Percentiles rank a stretch among this genome's conserved stretches.
phyloP scores from a whole-genome alignment of 2,329 filamentous ascomycete species.

The Aspergillus ibericus region DNA sequence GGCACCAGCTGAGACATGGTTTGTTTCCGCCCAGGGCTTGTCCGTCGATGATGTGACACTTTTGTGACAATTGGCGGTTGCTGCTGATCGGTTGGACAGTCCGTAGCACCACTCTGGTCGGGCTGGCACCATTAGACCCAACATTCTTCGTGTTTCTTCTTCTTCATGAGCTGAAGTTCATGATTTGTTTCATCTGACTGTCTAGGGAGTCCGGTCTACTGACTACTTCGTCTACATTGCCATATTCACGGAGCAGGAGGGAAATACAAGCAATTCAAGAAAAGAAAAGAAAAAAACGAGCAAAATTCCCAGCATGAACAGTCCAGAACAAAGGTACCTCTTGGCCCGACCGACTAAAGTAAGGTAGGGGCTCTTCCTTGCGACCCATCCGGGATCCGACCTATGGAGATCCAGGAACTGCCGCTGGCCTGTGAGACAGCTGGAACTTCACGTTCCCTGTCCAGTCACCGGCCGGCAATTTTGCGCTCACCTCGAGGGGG shows the following conservation, averaged over 20 bases:
- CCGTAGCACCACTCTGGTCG: not conserved
- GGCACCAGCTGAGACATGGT: conserved; percentile 34
- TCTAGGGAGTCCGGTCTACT: too few relatives aligned
- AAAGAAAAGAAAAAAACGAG: not conserved
- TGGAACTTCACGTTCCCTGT: not conserved
- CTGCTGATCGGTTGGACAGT: not conserved
- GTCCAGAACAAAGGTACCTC: not conserved
- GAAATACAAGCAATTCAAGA: not conserved
- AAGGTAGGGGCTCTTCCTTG: conserved; percentile 9
- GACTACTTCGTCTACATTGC: too few relatives aligned
- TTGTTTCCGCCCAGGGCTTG: conserved; percentile 30
- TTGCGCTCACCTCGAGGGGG: too few relatives aligned
- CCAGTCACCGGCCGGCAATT: not conserved
- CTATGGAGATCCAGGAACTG: conserved; percentile 17
- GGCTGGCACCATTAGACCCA: not conserved
- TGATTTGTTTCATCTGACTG: too few relatives aligned
- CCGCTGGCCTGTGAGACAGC: conserved; percentile 5
- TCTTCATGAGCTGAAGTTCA: too few relatives aligned
- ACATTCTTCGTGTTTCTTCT: too few relatives aligned
- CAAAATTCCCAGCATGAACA: not conserved
- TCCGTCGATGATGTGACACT: conserved; percentile 23
- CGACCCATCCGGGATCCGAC: conserved; percentile 13
- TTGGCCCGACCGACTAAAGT: not conserved
- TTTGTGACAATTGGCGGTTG: conserved; percentile 16
- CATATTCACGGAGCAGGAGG: too few relatives aligned